Conservation (phyloP, 176 grass and related monocot species). For the Zoysia japonica region DNA sequence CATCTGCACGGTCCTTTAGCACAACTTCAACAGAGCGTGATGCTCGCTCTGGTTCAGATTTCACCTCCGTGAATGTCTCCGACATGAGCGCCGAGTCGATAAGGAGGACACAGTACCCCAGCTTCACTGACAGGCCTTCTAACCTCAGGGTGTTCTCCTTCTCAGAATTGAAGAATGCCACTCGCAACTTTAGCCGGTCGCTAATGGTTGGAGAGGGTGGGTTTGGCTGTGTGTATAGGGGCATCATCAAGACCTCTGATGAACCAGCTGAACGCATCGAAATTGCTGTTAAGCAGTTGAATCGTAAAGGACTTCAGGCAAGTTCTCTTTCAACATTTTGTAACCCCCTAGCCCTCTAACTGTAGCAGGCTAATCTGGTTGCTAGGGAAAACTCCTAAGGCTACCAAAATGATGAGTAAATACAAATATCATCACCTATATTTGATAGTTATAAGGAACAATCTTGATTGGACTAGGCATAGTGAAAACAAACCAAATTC, state of each 20-base stretch:
- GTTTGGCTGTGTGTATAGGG: constrained; percentile 86
- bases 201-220: constrained; percentile 97
- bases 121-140: constrained; percentile 75
- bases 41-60: constrained; percentile 64
- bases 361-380: background rate
- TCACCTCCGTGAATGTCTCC: constrained; percentile 62
- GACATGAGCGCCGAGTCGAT: constrained; percentile 62
- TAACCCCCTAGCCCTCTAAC: background rate
- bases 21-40: constrained; percentile 72
- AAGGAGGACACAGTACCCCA: constrained; percentile 64
- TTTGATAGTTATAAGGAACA: background rate
- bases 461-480: constrained; percentile 1
- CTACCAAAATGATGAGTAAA: background rate
- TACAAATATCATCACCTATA: background rate
- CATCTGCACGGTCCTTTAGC: constrained; percentile 72
- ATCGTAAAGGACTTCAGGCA: constrained; percentile 91
- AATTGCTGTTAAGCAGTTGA: constrained; percentile 93
- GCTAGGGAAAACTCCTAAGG: background rate
- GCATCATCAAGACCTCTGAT: constrained; percentile 61
- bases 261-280: constrained; percentile 54
- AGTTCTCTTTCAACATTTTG: constrained; percentile 40
- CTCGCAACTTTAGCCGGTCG: constrained; percentile 81
- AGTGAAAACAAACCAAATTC: background rate
- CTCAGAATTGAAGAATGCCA: constrained; percentile 75
- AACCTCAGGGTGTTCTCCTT: constrained; percentile 92